Base-by-base conservation (phyloP, 768 basidiomycete genomes). In the Suillus hirtellus region DNA sequence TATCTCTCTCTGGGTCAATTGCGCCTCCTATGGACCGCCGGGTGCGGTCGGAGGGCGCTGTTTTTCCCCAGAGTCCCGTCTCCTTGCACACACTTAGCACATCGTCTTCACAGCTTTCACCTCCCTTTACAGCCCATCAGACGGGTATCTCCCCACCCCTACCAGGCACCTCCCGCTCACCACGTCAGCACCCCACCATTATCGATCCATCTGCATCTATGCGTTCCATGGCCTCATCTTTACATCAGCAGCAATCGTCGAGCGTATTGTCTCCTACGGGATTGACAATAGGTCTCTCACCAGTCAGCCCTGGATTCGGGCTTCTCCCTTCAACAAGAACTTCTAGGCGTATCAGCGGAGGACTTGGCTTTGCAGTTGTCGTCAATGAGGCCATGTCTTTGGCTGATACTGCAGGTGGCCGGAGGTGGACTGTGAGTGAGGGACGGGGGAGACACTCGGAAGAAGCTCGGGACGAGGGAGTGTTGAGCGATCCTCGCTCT, bases 291-390 rank as follows among this genome's bases (percentile, higher is more conserved):
- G 90, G 90, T 5, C 70, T 92, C 46, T 89, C 89, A 31, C 88
- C 90, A 17, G 76, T 88, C 61, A 89, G 88, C 68, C 90, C 90
- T 38, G 90, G 90, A n/a, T 92, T 92, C 67, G 79, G 82, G n/a
- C 81, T 90, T 53, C 78, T 86, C 60, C 88, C 88, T 24, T 73
- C 84, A 66, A 75, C 86, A 67, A 75, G 83, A 65, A 62, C 47
- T 27, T 40, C 64, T 3, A 73, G 85, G 66, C 74, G 80, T 63
- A 62, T 73, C 12, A 84, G 79, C 66, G 79, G 77, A 27, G 59
- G 63, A n/a, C 38, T 47, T 15, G 65, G 70, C 12, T 72, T 76
- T 47, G 73, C 70, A n/a, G 79, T 77, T 60, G 70, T 76, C 3
- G 73, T 71, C 37, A 67, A 64, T 31, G 74, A 75, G 46, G 49